These are phyloP conservation scores for Tetrapyrgos nigripes DNA, from an alignment of 1,284 basidiomycete genomes.

Conservation along the genomic window DNA sequence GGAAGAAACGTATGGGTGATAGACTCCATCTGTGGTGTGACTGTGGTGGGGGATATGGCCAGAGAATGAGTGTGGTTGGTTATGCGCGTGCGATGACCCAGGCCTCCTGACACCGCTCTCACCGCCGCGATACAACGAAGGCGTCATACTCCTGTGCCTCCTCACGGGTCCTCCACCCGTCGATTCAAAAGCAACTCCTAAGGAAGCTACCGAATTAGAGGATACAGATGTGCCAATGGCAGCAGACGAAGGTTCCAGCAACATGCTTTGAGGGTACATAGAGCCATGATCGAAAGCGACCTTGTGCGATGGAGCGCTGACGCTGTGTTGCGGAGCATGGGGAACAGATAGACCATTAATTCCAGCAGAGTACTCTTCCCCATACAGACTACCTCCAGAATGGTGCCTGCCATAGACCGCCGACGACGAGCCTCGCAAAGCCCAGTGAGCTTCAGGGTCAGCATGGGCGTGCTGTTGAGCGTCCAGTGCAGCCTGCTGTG, in stretches of 20 bases:
- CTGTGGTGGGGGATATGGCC: background rate
- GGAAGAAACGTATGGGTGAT: constrained; percentile 17
- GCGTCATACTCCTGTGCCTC: constrained; percentile 78
- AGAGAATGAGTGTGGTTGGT: background rate
- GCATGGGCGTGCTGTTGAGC: constrained; percentile 15
- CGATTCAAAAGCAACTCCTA: constrained; percentile 10
- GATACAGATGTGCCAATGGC: constrained; percentile 20
- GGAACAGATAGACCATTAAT: constrained; percentile 1
- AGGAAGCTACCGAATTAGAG: constrained; percentile 7
- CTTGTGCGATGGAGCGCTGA: constrained; percentile 71
- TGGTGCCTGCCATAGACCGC: constrained; percentile 3
- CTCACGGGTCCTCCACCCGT: constrained; percentile 59
- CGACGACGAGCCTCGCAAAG: constrained; percentile 31
- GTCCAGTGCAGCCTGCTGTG: constrained; percentile 7
- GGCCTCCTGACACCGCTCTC: constrained; percentile 12
- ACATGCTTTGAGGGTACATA: constrained; percentile 51
- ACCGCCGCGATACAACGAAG: constrained; percentile 32
- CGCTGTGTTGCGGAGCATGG: constrained; percentile 26
- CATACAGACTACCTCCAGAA: background rate
- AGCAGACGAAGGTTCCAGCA: constrained; percentile 36
- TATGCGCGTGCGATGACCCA: background rate
- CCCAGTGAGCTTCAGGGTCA: constrained; percentile 36
- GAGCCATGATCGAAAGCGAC: constrained; percentile 64
- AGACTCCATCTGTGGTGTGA: constrained; percentile 1
- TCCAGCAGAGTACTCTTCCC: background rate